Percentiles rank a stretch among this genome's conserved stretches.
Conservation (phyloP, 108 stramenopile species). For the Mayamaea pseudoterrestris region DNA sequence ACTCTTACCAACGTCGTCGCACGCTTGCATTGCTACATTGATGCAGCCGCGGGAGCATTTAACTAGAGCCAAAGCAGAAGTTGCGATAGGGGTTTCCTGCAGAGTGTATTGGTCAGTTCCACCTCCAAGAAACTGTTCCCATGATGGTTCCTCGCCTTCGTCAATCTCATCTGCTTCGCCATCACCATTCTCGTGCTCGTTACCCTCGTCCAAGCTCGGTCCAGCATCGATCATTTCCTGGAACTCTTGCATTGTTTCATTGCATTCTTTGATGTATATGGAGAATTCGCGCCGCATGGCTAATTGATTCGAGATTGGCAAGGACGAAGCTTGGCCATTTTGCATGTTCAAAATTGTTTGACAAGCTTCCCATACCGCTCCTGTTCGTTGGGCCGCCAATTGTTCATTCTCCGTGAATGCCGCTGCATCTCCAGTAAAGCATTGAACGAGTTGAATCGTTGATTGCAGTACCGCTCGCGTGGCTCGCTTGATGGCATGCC, state of each 20-base stretch:
- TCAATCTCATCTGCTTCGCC: conserved; percentile 11
- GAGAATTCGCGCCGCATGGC: conserved; percentile 69
- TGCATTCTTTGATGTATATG: conserved; percentile 61
- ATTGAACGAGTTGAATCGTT: conserved; percentile 29
- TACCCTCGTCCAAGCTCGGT: conserved; percentile 9
- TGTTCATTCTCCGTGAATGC: conserved; percentile 14
- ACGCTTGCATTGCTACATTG: conserved; percentile 50
- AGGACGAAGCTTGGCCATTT: conserved; percentile 39
- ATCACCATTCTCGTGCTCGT: background rate
- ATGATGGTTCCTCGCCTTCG: conserved; percentile 1
- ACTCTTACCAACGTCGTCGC: conserved; percentile 25
- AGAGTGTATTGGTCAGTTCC: conserved; percentile 45
- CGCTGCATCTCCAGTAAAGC: conserved; percentile 31
- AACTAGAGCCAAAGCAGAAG: conserved; percentile 45
- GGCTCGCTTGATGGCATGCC: conserved; percentile 40
- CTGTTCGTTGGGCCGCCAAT: conserved; percentile 54
- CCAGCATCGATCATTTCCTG: conserved; percentile 56
- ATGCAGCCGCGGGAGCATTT: conserved; percentile 67
- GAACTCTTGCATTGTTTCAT: conserved; percentile 69
- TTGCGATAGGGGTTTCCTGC: conserved; percentile 46
- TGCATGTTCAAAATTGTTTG: conserved; percentile 27
- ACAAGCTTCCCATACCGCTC: conserved; percentile 71
- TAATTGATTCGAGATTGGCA: conserved; percentile 65
- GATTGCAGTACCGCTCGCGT: conserved; percentile 32
- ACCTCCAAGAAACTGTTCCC: conserved; percentile 14